Evolutionary conservation across 345 rosid species (phyloP).

Genomic region (Viola odorata): DNA sequence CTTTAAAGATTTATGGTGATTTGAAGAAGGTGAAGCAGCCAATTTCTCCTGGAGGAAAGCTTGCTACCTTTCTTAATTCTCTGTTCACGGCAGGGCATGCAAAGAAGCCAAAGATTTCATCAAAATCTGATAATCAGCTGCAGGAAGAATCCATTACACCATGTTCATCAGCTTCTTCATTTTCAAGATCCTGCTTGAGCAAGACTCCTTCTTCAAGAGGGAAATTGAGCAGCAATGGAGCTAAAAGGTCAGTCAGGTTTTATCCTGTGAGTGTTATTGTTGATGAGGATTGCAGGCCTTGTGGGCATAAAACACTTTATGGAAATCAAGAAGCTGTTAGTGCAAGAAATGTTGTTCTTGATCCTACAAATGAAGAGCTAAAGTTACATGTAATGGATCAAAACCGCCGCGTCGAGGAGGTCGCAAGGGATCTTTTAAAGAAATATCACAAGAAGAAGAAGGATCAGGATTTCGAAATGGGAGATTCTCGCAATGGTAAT

Average conservation of each 20-base stretch:
- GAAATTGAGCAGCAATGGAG: constrained; percentile 15
- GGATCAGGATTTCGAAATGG: constrained; percentile 10
- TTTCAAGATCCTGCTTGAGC: constrained; percentile 31
- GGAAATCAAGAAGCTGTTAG: constrained; percentile 2
- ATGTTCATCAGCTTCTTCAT: constrained; percentile 29
- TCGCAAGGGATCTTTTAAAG: constrained; percentile 59
- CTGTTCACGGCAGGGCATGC: constrained; percentile 22
- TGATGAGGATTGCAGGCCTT: constrained; percentile 30
- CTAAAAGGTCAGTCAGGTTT: constrained; percentile 27
- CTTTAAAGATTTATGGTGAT: constrained; percentile 29
- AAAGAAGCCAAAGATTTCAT: constrained; percentile 24
- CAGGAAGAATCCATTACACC: constrained; percentile 10
- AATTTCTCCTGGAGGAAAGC: constrained; percentile 29
- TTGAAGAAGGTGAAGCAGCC: constrained; percentile 31
- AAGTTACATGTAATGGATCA: constrained; percentile 35
- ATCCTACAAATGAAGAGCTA: constrained; percentile 14
- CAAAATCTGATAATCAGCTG: constrained; percentile 9
- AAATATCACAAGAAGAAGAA: constrained; percentile 48
- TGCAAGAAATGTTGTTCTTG: not conserved
- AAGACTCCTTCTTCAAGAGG: constrained; percentile 28
- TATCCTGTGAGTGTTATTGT: constrained; percentile 28
- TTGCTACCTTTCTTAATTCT: constrained; percentile 30
- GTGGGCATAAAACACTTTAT: constrained; percentile 22
- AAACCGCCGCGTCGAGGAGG: constrained; percentile 54
- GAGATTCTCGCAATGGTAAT: constrained; percentile 10